These are phyloP conservation scores for Arctium minus DNA, from an alignment of 129 eudicot genomes.

Conservation along the genomic window DNA sequence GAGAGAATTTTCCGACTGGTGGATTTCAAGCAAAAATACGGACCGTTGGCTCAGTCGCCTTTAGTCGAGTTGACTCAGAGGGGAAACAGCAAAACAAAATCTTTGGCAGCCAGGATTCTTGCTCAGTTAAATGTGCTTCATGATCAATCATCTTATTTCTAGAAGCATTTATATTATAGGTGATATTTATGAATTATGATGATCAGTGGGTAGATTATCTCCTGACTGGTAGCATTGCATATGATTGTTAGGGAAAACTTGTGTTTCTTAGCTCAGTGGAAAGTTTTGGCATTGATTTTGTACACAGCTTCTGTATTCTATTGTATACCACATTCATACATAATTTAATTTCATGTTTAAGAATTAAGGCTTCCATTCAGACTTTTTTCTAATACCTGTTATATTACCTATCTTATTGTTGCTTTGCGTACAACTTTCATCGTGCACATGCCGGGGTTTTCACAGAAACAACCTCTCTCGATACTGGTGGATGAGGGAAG, in stretches of 20 bases:
- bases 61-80: slow-evolving; percentile 71
- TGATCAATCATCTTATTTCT: slow-evolving; percentile 72
- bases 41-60: slow-evolving; percentile 47
- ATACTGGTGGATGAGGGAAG: too few relatives aligned
- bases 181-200: not conserved
- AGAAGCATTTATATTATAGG: slow-evolving; percentile 10
- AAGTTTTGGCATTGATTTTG: slow-evolving; percentile 27
- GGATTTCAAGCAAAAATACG: slow-evolving; percentile 53
- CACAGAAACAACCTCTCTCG: too few relatives aligned
- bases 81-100: slow-evolving; percentile 42
- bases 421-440: not conserved
- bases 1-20: slow-evolving; percentile 46
- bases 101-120: slow-evolving; percentile 63
- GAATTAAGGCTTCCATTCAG: not conserved
- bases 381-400: not conserved
- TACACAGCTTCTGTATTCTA: slow-evolving; percentile 27
- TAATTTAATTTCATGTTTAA: not conserved
- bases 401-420: not conserved
- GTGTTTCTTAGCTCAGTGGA: not conserved
- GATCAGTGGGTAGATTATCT: slow-evolving; percentile 13
- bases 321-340: slow-evolving; percentile 16
- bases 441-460: too few relatives aligned
- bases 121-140: slow-evolving; percentile 64
- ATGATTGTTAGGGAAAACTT: slow-evolving; percentile 12
- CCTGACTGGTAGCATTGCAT: slow-evolving; percentile 17